phyloP scores from a whole-genome alignment of 2,329 filamentous ascomycete species.

The Penicillium sp. region DNA sequence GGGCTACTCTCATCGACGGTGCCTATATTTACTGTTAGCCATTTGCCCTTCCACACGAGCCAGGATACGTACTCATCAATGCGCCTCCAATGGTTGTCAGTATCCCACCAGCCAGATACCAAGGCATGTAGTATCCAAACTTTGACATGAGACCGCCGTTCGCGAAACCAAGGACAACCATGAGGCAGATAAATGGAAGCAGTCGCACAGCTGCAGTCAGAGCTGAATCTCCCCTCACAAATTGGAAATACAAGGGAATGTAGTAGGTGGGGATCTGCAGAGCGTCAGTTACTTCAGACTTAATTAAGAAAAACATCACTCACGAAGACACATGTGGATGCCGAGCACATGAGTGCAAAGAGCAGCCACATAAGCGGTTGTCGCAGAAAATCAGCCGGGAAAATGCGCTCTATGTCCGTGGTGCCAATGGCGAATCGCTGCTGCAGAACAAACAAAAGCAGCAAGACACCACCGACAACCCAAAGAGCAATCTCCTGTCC shows the following conservation, averaged over 20 bases:
- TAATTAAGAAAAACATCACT: slow-evolving; percentile 10
- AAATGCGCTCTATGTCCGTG: slow-evolving; percentile 5
- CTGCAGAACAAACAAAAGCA: slow-evolving; percentile 46
- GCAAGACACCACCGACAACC: slow-evolving; percentile 44
- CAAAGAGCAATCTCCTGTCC: slow-evolving; percentile 44
- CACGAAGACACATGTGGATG: slow-evolving; percentile 13
- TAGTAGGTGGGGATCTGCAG: slow-evolving; percentile 15
- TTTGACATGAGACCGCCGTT: slow-evolving; percentile 13
- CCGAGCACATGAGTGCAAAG: slow-evolving; percentile 7
- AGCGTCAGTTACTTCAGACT: slow-evolving; percentile 26
- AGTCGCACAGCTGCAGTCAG: slow-evolving; percentile 15
- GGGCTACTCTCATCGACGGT: slow-evolving; percentile 8
- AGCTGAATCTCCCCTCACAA: slow-evolving; percentile 15
- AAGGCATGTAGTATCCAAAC: slow-evolving; percentile 19
- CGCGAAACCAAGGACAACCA: slow-evolving; percentile 7
- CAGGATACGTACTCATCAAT: slow-evolving; percentile 12
- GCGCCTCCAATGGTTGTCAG: slow-evolving; percentile 10
- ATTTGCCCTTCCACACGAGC: background rate
- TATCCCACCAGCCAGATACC: slow-evolving; percentile 16
- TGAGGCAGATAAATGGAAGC: slow-evolving; percentile 24
- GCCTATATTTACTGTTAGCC: background rate
- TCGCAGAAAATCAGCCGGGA: slow-evolving; percentile 10
- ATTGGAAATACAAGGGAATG: slow-evolving; percentile 20
- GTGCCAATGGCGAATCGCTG: slow-evolving; percentile 11
- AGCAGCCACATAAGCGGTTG: slow-evolving; percentile 10